A percentile compares a stretch with the other conserved stretches of the same genome.
phyloP scores from a whole-genome alignment of 169 alveolate genomes.

The Plasmodium fragile region DNA sequence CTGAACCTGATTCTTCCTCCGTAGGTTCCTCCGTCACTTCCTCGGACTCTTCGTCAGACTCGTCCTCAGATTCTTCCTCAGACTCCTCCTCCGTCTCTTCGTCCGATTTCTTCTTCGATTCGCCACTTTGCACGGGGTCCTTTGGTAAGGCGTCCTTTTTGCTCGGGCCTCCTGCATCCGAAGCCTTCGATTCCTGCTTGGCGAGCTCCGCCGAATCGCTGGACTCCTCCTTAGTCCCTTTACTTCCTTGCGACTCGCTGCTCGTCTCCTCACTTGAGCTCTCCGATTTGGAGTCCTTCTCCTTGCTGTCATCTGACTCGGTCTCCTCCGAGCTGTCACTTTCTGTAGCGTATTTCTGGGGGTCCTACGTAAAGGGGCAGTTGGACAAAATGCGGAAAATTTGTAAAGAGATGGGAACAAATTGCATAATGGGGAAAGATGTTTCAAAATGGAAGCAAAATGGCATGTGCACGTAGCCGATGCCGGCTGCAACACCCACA shows the following conservation, averaged over 20 bases:
- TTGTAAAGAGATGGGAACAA: background rate
- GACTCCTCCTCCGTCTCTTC: constrained; percentile 34
- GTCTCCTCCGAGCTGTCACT: constrained; percentile 26
- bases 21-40: constrained; percentile 2
- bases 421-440: background rate
- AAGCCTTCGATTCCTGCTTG: background rate
- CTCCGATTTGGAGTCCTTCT: background rate
- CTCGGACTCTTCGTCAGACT: constrained; percentile 2
- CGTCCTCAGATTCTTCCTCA: background rate
- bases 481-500: background rate
- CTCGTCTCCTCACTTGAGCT: constrained; percentile 6
- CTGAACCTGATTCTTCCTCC: background rate
- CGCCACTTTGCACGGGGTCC: background rate
- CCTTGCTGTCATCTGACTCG: background rate
- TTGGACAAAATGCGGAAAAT: background rate
- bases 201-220: background rate
- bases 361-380: constrained; percentile 8
- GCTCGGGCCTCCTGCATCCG: background rate
- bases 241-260: constrained; percentile 12
- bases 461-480: background rate
- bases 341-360: constrained; percentile 5
- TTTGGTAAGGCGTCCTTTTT: background rate
- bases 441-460: background rate
- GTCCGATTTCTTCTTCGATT: background rate
- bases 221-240: background rate